phyloP scores from a whole-genome alignment of 2,329 filamentous ascomycete species.

The Penicillium sp. region DNA sequence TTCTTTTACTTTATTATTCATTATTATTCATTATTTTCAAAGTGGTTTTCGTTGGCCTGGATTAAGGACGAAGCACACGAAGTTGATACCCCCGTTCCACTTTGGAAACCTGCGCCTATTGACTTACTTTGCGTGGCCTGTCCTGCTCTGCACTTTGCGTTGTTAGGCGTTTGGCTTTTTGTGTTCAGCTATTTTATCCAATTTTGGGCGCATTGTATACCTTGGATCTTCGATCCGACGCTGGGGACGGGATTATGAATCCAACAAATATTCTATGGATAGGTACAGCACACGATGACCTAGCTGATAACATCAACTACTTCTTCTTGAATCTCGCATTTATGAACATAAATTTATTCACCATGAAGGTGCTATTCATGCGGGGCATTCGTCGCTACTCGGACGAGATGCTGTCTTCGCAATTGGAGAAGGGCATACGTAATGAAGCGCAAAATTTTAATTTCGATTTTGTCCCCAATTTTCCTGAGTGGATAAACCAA shows the following conservation, averaged over 20 bases:
- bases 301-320: background rate
- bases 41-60: conserved; percentile 8
- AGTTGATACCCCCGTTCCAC: conserved; percentile 21
- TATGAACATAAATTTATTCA: background rate
- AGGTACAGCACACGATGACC: conserved; percentile 15
- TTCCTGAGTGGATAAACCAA: background rate
- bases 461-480: background rate
- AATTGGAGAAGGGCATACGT: background rate
- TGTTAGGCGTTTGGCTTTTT: conserved; percentile 19
- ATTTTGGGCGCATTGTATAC: conserved; percentile 12
- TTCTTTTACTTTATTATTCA: background rate
- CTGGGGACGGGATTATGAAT: conserved; percentile 8
- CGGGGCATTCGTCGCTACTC: background rate
- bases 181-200: conserved; percentile 9
- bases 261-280: conserved; percentile 6
- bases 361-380: background rate
- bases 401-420: background rate
- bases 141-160: conserved; percentile 9
- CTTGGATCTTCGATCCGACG: conserved; percentile 11
- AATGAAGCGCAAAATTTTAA: background rate
- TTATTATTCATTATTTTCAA: background rate
- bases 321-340: background rate
- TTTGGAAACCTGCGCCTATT: conserved; percentile 4
- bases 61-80: conserved; percentile 20
- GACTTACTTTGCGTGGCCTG: background rate